Conservation (phyloP, 805 yeast species). For the Cyberlindnera subsufficiens region DNA sequence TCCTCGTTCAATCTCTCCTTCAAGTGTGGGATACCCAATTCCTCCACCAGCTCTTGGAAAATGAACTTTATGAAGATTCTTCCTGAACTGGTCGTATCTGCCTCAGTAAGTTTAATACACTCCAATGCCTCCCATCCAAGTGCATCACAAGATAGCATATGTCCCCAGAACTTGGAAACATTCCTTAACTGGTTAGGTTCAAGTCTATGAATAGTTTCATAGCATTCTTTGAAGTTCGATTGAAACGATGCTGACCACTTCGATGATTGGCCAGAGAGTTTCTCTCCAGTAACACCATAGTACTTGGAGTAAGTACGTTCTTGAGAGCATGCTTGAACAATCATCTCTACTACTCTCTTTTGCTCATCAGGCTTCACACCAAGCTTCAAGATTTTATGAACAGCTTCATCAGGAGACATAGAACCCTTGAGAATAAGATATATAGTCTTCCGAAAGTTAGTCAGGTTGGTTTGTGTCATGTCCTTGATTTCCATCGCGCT, state of each 20-base stretch:
- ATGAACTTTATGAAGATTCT: conserved; percentile 78
- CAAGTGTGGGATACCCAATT: conserved; percentile 56
- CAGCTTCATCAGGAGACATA: conserved; percentile 88
- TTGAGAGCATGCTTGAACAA: conserved; percentile 77
- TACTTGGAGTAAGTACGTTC: conserved; percentile 83
- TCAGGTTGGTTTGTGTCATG: conserved; percentile 58
- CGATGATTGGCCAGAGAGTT: conserved; percentile 43
- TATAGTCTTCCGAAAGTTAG: conserved; percentile 66
- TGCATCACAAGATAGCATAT: conserved; percentile 63
- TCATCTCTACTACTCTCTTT: conserved; percentile 58
- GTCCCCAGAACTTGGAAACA: conserved; percentile 83
- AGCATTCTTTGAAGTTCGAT: conserved; percentile 48
- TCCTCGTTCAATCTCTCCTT: conserved; percentile 46
- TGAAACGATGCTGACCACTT: conserved; percentile 56
- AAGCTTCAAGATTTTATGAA: conserved; percentile 69
- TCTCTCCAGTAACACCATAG: conserved; percentile 72
- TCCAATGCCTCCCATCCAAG: conserved; percentile 59
- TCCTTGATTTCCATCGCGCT: conserved; percentile 34
- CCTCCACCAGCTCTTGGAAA: conserved; percentile 74
- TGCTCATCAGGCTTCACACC: conserved; percentile 37
- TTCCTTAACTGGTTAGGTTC: conserved; percentile 74
- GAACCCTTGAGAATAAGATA: conserved; percentile 85
- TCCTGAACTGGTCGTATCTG: conserved; percentile 68
- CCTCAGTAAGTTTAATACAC: conserved; percentile 56
- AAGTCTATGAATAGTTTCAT: conserved; percentile 53